Evolutionary conservation across 2,329 filamentous ascomycete genomes (phyloP), one percentile per base, ranked within the genome.

Genomic region (Davidsoniella virescens): DNA sequence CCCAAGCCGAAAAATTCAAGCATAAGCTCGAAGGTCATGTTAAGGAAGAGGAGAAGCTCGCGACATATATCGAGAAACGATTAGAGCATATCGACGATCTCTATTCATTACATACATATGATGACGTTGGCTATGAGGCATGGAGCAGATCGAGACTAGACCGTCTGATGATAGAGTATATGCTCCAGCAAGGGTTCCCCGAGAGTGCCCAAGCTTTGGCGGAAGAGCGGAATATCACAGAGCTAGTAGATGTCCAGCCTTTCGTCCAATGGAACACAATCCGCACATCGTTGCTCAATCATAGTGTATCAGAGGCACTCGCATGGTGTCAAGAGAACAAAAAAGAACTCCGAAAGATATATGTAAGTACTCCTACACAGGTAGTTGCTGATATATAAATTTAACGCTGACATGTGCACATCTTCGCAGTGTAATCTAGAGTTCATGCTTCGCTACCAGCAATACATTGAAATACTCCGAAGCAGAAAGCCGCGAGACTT

Each of bases 301-400:
- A 81, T 29, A 84, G 79, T 57, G 83, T 90, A 4, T 72, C 73
- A 36, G 84, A 93, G 58, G 88, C 87, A 18, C 65, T 98, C 50
- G 76, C 78, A 10, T 98, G 92, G 92, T 95, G 92, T 63, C 77
- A 73, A 14, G 90, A 96, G 59, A 94, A 95, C 64, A 92, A 93
- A 65, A 88, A 90, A 59, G 84, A 88, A 55, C 67, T 98, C 53
- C 84, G 87, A 61, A 94, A 92, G 70, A 82, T 85, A 65, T 82
- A 85, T 63, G 84, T 85, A 63, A 55, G 76, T 61, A 10, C 17
- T 26, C 7, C 33, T 17, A 17, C 29, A 18, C 12, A 26, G 4
- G 8, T 36, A 17, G 9, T n/a, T 20, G 7, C 3, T 29, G 7
- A 20, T 4, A 40, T 16, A 26, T 4, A 8, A 17, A 12, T 10